Conservation (phyloP, 1,284 basidiomycete genomes). For the Trichosporon faecale region DNA sequence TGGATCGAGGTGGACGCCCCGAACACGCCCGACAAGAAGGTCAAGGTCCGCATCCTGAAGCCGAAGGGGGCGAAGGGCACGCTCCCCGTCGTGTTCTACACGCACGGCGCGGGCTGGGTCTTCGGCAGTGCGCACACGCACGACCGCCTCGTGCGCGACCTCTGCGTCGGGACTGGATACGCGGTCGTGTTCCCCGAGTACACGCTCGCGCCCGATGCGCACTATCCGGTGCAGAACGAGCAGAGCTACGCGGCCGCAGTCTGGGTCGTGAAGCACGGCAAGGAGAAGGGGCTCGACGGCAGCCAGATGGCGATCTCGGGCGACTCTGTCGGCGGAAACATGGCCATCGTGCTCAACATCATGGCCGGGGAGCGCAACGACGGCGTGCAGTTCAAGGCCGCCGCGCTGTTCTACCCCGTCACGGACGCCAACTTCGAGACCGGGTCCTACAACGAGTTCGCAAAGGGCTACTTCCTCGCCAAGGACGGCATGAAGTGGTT, state of each 20-base stretch:
- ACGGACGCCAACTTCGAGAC: slow-evolving; percentile 23
- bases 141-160: slow-evolving; percentile 21
- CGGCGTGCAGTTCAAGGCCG: slow-evolving; percentile 13
- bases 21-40: not conserved
- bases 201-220: slow-evolving; percentile 16
- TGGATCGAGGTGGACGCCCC: slow-evolving; percentile 20
- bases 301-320: slow-evolving; percentile 18
- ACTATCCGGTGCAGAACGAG: slow-evolving; percentile 22
- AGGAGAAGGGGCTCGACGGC: slow-evolving; percentile 16
- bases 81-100: slow-evolving; percentile 24
- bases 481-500: slow-evolving; percentile 28
- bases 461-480: slow-evolving; percentile 18
- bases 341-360: slow-evolving; percentile 20
- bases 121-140: slow-evolving; percentile 25
- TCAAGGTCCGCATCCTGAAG: slow-evolving; percentile 17
- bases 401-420: slow-evolving; percentile 21
- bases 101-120: slow-evolving; percentile 24
- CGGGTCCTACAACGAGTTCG: slow-evolving; percentile 21
- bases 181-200: slow-evolving; percentile 25
- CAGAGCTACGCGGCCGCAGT: slow-evolving; percentile 20
- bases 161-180: slow-evolving; percentile 19
- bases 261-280: slow-evolving; percentile 20
- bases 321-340: slow-evolving; percentile 23
- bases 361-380: slow-evolving; percentile 14
- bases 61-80: slow-evolving; percentile 17